Conservation (phyloP, 2,329 filamentous ascomycete species). For the Pseudogymnoascus sp. region DNA sequence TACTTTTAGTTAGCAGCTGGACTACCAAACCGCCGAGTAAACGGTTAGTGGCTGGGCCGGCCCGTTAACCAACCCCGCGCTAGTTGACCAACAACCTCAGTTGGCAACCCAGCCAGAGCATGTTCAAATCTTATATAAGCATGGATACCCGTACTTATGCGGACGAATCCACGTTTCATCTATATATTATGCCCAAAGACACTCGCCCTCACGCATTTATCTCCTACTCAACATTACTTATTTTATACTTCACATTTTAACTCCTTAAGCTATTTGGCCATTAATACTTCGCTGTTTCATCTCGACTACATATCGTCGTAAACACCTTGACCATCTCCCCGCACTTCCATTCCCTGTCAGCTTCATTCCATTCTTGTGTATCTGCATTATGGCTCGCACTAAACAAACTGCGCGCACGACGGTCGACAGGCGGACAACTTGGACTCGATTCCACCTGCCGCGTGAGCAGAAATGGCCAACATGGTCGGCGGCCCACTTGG, state of each 20-base stretch:
- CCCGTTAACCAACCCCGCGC: background rate
- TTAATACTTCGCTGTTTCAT: background rate
- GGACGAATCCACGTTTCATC: background rate
- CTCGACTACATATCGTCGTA: background rate
- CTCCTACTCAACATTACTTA: background rate
- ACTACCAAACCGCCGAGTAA: background rate
- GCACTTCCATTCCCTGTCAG: background rate
- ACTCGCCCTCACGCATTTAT: background rate
- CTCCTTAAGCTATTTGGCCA: background rate
- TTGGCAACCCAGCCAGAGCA: background rate
- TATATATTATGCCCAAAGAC: background rate
- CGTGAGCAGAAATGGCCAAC: conserved; percentile 19
- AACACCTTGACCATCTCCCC: background rate
- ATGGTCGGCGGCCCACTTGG: conserved; percentile 17
- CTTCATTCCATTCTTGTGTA: background rate
- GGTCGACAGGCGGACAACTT: conserved; percentile 9
- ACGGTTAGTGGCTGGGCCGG: background rate
- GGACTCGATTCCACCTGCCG: conserved; percentile 20
- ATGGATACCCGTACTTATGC: background rate
- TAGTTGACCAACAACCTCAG: background rate
- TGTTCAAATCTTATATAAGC: background rate
- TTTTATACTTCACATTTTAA: background rate
- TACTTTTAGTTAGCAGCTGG: background rate
- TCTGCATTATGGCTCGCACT: background rate
- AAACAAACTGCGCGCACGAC: background rate